Evolutionary conservation across 2,329 filamentous ascomycete genomes (phyloP), one percentile per base, ranked within the genome.

Genomic region (Ceratocystis cacaofunesta): DNA sequence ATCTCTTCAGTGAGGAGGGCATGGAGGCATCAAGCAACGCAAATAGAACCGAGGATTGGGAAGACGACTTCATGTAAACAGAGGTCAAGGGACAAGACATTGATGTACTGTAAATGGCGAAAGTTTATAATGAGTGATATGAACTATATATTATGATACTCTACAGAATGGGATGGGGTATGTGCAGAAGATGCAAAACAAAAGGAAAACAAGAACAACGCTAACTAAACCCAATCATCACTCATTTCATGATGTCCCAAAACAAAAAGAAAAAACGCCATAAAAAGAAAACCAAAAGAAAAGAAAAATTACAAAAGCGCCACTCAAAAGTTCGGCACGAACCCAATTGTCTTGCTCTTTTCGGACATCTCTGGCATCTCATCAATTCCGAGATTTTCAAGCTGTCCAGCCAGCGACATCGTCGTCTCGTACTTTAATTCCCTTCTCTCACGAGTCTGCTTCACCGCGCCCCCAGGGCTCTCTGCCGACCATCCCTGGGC

Each of bases 61-160:
- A 90, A 72, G 92, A 96, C 67, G 92, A 99, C 72, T 99, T 99
- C 72, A 95, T 96, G 90, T 92, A 66, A 43, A 58, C 82, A 68
- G 25, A n/a, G 10, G 48, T 15, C 17, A 62, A 43, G 12, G 43
- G 15, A 58, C 48, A 19, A 12, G 10, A 41, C 48, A 52, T 10
- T 8, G n/a, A 48, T 22, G 46, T 48, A 22, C 5, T 48, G n/a
- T 10, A 22, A 25, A 10, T 22, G n/a, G 19, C 48, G 12, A 57
- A 17, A 30, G 22, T 58, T 10, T 32, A 19, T 52, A 5, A 19
- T 50, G 10, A 19, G 55, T 58, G 55, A 8, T 58, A 58, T 32
- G 55, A n/a, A 36, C 55, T 58, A 58, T 22, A 8, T 52, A 58
- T 36, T 58, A 58, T 41, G 15, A 36, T 58, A 58, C 2, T 58